Base-by-base conservation (phyloP, 2,329 filamentous ascomycete species). In the Fusarium paranaense region DNA sequence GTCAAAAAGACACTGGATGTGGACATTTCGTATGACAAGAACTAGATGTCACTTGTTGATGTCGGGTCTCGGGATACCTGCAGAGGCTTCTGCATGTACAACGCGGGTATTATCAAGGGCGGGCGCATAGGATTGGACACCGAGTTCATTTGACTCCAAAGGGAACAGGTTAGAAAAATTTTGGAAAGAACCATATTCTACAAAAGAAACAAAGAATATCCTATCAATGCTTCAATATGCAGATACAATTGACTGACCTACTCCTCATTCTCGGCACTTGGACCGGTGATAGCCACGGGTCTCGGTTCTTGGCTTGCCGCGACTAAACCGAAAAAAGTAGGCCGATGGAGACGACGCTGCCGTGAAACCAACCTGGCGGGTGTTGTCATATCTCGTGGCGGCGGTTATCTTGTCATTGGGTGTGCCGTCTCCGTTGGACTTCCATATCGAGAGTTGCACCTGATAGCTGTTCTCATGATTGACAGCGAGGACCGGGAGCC, bases 271-370 rank as follows among this genome's bases (percentile, higher is more conserved):
- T 58, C 33, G 27, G 63, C 20, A 32, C 27, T 42, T 62, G 33
- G 37, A 33, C 61, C 61, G 70, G 27, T 6, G 56, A 35, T 73
- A 71, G 11, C 71, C 67, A 57, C 9, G 6, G 38, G 16, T 63
- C 42, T 14, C 22, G 13, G 16, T 6, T 20, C 25, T 33, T 10
- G 20, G 14, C 11, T 35, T 32, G 11, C 22, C 9, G 40, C 14
- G 14, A 52, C 72, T 72, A 72, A 59, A 37, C 72, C 69, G 9
- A 18, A 73, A 45, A 7, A 8, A 67, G 72, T 14, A 74, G 72
- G 69, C 62, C 72, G 69, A 74, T 75, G 72, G 72, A 74, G 72
- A 75, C 40, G 4, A 25, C 16, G n/a, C 20, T 27, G 35, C 33
- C 4, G 22, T 62, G 45, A 37, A 32, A 35, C 58, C 1, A 52